Conservation (phyloP, 306 rosid species). For the Castanopsis chinensis region DNA sequence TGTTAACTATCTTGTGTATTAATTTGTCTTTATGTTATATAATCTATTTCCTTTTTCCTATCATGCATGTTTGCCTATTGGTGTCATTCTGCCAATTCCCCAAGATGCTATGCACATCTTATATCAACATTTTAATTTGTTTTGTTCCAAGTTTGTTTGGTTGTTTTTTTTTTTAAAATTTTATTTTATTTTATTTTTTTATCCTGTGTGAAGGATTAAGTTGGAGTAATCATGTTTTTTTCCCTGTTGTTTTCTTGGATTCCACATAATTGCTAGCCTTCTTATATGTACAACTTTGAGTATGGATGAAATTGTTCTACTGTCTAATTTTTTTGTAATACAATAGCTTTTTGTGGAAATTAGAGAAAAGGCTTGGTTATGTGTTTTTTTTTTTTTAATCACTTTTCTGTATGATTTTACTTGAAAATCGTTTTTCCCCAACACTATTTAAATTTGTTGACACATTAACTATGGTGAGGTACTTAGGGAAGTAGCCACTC, state of each 20-base stretch:
- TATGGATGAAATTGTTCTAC: too few relatives aligned
- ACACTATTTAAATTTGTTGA: slow-evolving; percentile 23
- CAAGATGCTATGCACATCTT: neutral
- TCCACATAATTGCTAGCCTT: too few relatives aligned
- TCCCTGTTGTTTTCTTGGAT: too few relatives aligned
- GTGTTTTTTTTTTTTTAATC: neutral
- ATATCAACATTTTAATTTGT: neutral
- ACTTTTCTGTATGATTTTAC: neutral
- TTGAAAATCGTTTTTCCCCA: neutral
- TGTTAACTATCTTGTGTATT: neutral
- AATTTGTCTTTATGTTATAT: neutral
- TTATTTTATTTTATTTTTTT: neutral
- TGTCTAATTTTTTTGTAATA: neutral
- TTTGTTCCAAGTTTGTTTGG: neutral
- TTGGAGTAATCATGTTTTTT: neutral
- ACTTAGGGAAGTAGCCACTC: slow-evolving; percentile 95
- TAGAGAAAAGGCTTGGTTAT: neutral
- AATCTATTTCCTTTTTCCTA: neutral
- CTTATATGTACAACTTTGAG: too few relatives aligned
- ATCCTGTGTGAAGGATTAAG: neutral
- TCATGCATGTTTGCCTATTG: neutral
- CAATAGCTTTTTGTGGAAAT: neutral
- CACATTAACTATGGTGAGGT: slow-evolving; percentile 34
- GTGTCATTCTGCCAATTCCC: neutral
- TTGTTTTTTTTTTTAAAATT: neutral